A percentile compares a stretch with the other conserved stretches of the same genome.
Evolutionary conservation across 2,329 filamentous ascomycete genomes (phyloP).

Genomic region (Exutisphaerella laricina): DNA sequence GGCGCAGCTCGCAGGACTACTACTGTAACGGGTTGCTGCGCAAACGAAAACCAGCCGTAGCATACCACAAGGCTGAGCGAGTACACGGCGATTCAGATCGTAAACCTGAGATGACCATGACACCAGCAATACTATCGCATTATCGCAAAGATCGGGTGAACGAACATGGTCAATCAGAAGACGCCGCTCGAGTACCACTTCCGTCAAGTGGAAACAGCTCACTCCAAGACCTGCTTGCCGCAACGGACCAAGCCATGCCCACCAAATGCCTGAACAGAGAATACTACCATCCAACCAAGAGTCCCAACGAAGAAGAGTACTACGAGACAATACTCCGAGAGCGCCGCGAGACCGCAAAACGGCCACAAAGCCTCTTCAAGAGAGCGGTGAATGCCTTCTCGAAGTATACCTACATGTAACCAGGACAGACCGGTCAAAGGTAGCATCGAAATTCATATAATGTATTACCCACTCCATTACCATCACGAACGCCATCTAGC

Average conservation of each 20-base stretch:
- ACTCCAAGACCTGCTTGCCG: not conserved
- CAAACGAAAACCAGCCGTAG: not conserved
- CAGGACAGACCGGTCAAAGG: not conserved
- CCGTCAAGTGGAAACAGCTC: not conserved
- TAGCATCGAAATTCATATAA: not conserved
- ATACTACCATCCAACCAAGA: too few relatives aligned
- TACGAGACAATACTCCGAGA: too few relatives aligned
- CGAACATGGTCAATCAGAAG: not conserved
- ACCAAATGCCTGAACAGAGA: too few relatives aligned
- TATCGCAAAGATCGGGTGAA: too few relatives aligned
- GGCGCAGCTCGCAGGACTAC: not conserved
- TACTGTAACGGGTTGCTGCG: not conserved
- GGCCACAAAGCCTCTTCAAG: too few relatives aligned
- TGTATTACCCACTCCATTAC: not conserved
- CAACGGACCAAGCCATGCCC: too few relatives aligned
- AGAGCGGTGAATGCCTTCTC: not conserved
- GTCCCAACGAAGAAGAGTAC: too few relatives aligned
- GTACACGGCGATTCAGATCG: too few relatives aligned
- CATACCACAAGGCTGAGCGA: not conserved
- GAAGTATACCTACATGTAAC: not conserved
- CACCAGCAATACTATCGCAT: too few relatives aligned
- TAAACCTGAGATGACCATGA: too few relatives aligned
- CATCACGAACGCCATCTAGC: not conserved
- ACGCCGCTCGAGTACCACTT: not conserved
- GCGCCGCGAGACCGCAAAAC: too few relatives aligned